Evolutionary conservation across 352 stramenopile species (phyloP), one percentile per base, ranked within the genome.

Genomic region (Phytophthora pini): DNA sequence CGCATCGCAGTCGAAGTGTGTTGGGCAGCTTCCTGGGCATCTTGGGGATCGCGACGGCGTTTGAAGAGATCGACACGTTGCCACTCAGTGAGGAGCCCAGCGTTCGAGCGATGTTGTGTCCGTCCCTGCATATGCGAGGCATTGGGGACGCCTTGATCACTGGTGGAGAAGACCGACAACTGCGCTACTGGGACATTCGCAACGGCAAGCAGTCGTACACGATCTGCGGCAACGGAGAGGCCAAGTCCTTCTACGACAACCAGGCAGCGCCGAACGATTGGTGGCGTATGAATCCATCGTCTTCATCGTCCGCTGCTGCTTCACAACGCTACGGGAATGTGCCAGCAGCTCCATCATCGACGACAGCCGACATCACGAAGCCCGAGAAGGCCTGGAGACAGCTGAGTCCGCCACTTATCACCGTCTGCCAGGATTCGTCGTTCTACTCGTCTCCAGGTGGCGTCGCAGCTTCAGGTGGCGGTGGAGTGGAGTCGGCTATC

Each of bases 111-210:
- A 87, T 95, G 46, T 46, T 97, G 57, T 96, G 89, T 76, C 88
- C 95, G 72, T 92, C 91, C 66, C 69, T 95, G 26, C 90, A 95
- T 60, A 76, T 98, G 64, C 81, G 87, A 27, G 89, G 88, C 50
- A 88, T 93, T 71, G 66, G 77, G 26, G 84, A 92, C 62, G 80
- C 83, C 36, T 71, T 99, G 32, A 94, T 99, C 51, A 99, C 96
- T 0, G 96, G 94, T 45, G 97, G 96, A 5, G 95, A 96, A 63
- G 96, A 99, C 70, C 83, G 93, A 26, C 84, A 96, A 70, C 97
- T 99, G 63, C 87, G 97, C 26, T 99, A 98, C 78, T 99, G 97
- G 97, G 95, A 99, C 73, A 97, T 99, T 56, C 89, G 82, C 32
- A 93, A 93, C 22, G 85, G 94, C 24, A 97, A 95, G 38, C 89